These are phyloP conservation scores for Cyathus striatus DNA, from an alignment of 768 basidiomycete genomes.

Conservation along the genomic window DNA sequence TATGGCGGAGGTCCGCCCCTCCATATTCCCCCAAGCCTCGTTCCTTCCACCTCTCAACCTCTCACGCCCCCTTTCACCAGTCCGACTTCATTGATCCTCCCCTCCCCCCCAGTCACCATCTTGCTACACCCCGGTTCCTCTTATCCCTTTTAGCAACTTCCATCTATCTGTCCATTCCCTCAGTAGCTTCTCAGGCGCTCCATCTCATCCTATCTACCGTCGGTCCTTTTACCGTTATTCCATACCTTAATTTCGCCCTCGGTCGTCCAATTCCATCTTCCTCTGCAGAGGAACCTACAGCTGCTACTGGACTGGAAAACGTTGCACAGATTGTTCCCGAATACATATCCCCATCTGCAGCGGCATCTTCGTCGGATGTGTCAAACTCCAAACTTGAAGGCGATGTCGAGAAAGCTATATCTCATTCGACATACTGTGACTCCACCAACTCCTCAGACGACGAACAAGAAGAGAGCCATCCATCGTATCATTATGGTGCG, in stretches of 20 bases:
- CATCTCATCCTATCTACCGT: constrained; percentile 65
- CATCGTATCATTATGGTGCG: constrained; percentile 75
- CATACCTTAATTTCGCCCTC: constrained; percentile 79
- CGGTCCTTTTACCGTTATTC: constrained; percentile 70
- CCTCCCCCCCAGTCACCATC: constrained; percentile 53
- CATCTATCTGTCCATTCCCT: constrained; percentile 79
- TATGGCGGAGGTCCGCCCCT: constrained; percentile 84
- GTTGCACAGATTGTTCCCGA: constrained; percentile 50
- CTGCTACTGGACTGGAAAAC: constrained; percentile 67
- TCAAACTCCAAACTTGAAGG: not conserved
- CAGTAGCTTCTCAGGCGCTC: constrained; percentile 72
- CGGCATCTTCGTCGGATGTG: not conserved
- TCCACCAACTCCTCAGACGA: constrained; percentile 8
- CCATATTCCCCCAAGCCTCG: constrained; percentile 55
- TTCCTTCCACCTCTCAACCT: constrained; percentile 64
- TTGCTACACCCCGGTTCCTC: constrained; percentile 75
- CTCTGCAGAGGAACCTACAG: constrained; percentile 39
- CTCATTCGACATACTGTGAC: constrained; percentile 7
- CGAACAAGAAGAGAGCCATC: constrained; percentile 14
- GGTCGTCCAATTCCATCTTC: constrained; percentile 56
- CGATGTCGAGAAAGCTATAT: constrained; percentile 3
- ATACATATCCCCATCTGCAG: constrained; percentile 3
- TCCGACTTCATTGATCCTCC: constrained; percentile 21
- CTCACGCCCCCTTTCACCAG: constrained; percentile 65
- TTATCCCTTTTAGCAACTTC: constrained; percentile 85